These are phyloP conservation scores for Neoboletus magnificus DNA, from an alignment of 768 basidiomycete genomes.

Conservation along the genomic window DNA sequence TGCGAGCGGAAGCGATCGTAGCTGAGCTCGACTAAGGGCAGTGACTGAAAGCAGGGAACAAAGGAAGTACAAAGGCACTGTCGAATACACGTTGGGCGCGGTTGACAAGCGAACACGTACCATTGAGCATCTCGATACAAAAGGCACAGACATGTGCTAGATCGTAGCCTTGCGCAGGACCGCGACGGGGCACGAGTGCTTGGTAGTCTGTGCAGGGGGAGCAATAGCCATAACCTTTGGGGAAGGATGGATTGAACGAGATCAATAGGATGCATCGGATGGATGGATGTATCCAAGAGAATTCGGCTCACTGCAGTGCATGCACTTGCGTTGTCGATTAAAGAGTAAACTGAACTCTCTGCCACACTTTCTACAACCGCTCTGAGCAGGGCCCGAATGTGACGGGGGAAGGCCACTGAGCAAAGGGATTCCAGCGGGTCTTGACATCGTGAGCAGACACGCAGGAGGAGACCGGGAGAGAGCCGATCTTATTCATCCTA, in stretches of 20 bases:
- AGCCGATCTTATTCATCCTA: neutral
- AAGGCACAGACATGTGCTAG: conserved; percentile 63
- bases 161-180: conserved; percentile 58
- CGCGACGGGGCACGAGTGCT: conserved; percentile 67
- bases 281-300: neutral
- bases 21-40: conserved; percentile 54
- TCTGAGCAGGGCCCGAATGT: conserved; percentile 25
- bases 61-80: neutral
- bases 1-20: conserved; percentile 53
- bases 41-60: conserved; percentile 48
- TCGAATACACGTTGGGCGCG: neutral
- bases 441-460: conserved; percentile 15
- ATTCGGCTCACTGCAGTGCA: conserved; percentile 64
- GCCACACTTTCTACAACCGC: conserved; percentile 63
- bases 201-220: conserved; percentile 71
- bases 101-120: conserved; percentile 38
- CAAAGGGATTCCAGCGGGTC: conserved; percentile 55
- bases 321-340: conserved; percentile 59
- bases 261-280: neutral
- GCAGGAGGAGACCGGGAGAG: neutral
- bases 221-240: conserved; percentile 67
- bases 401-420: conserved; percentile 64
- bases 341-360: conserved; percentile 72
- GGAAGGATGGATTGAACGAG: neutral
- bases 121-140: conserved; percentile 67